Conservation (phyloP, 768 basidiomycete genomes). For the Zangia roseola region DNA sequence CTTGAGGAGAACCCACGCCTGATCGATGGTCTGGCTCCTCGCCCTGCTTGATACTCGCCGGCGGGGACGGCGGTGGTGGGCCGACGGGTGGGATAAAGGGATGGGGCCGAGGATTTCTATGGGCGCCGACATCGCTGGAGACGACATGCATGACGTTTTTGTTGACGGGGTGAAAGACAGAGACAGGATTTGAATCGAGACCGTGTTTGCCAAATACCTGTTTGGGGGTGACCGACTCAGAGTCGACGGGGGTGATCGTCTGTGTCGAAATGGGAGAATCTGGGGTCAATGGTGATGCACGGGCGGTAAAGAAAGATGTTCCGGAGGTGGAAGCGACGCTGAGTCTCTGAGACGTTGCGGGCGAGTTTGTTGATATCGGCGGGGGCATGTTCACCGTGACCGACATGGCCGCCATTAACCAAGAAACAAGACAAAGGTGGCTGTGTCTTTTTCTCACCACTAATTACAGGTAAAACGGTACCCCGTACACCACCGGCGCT, state of each 20-base stretch:
- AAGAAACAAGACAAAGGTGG: no score
- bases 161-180: conserved; percentile 36
- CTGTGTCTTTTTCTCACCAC: conserved; percentile 6
- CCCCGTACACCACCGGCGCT: conserved; percentile 92
- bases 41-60: conserved; percentile 37
- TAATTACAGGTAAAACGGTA: conserved; percentile 78
- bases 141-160: conserved; percentile 36
- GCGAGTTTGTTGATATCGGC: conserved; percentile 19
- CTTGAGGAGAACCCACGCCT: conserved; percentile 27
- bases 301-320: conserved; percentile 27
- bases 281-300: conserved; percentile 24
- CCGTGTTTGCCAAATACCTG: conserved; percentile 33
- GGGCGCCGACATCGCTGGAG: conserved; percentile 18
- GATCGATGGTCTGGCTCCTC: conserved; percentile 20
- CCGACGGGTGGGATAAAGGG: conserved; percentile 29
- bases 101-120: not conserved
- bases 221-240: conserved; percentile 31
- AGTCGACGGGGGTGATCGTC: conserved; percentile 23
- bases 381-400: conserved; percentile 5
- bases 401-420: conserved; percentile 16
- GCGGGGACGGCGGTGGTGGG: conserved; percentile 59
- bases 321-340: conserved; percentile 28
- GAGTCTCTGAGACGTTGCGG: conserved; percentile 15
- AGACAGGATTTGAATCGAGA: conserved; percentile 38
- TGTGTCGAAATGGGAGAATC: conserved; percentile 28